Conservation (phyloP, 1,139 yeast genomes). For the Tardiomyces blankii region DNA sequence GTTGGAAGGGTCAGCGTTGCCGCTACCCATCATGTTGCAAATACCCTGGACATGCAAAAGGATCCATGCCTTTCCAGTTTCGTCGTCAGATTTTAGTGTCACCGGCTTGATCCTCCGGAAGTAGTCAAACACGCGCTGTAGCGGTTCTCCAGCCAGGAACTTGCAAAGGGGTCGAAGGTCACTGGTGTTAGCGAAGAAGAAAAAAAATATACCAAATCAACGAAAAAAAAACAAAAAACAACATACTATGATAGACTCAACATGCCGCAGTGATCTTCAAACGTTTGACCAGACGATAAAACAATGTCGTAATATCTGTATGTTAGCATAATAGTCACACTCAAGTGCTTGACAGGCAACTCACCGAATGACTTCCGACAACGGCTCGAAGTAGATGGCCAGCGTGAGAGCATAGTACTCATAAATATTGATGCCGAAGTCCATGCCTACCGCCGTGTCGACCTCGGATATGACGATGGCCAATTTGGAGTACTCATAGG, state of each 20-base stretch:
- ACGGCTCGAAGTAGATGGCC: constrained; percentile 37
- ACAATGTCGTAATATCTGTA: constrained; percentile 17
- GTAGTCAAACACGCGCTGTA: constrained; percentile 16
- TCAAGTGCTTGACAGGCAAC: background rate
- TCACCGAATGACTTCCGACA: constrained; percentile 24
- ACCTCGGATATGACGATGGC: constrained; percentile 33
- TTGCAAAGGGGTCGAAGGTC: constrained; percentile 22
- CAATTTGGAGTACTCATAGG: constrained; percentile 31
- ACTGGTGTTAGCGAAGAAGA: constrained; percentile 5
- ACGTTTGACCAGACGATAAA: constrained; percentile 19
- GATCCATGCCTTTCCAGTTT: constrained; percentile 20
- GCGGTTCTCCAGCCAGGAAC: constrained; percentile 21
- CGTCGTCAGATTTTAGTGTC: constrained; percentile 16
- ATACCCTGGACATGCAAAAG: constrained; percentile 18
- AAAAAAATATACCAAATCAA: too few species aligned
- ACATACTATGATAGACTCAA: constrained; percentile 12
- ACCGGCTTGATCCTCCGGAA: constrained; percentile 17
- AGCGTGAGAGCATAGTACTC: constrained; percentile 35
- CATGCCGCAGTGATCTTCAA: constrained; percentile 20
- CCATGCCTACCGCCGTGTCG: constrained; percentile 29
- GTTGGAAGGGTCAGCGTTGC: constrained; percentile 14
- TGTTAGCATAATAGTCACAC: background rate
- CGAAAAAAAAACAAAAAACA: constrained; percentile 6
- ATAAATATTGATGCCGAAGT: constrained; percentile 33
- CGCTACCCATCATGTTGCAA: constrained; percentile 16